Conservation (phyloP, 768 basidiomycete species). For the Hortiboletus flavorubellus region DNA sequence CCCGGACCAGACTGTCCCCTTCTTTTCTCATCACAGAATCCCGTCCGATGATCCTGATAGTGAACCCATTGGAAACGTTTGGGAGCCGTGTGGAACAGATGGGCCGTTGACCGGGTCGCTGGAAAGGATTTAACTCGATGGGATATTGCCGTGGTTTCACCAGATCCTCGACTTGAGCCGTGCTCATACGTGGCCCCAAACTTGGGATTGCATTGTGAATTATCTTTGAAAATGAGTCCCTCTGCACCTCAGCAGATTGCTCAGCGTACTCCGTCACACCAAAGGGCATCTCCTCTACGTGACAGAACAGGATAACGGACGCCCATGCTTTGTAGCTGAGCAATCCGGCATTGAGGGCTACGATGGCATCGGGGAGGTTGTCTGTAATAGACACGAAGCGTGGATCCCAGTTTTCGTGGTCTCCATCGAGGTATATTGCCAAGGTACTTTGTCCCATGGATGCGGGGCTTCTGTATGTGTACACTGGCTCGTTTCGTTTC, state of each 20-base stretch:
- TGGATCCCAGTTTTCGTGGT: slow-evolving; percentile 26
- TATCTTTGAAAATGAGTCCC: slow-evolving; percentile 29
- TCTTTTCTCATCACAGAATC: slow-evolving; percentile 5
- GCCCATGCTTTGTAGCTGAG: slow-evolving; percentile 37
- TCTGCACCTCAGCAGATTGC: slow-evolving; percentile 33
- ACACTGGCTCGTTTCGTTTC: slow-evolving; percentile 29
- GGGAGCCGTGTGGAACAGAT: slow-evolving; percentile 27
- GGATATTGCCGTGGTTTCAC: slow-evolving; percentile 27
- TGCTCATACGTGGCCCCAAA: slow-evolving; percentile 23
- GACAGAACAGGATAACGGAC: slow-evolving; percentile 33
- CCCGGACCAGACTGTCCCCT: not conserved
- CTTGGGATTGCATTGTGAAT: slow-evolving; percentile 23
- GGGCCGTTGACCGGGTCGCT: slow-evolving; percentile 31
- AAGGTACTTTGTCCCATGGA: slow-evolving; percentile 38
- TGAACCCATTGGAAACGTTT: slow-evolving; percentile 33
- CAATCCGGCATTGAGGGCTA: slow-evolving; percentile 41
- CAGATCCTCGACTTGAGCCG: slow-evolving; percentile 21
- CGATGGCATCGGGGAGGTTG: slow-evolving; percentile 39
- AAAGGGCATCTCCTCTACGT: slow-evolving; percentile 29
- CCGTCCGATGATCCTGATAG: slow-evolving; percentile 25
- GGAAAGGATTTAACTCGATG: slow-evolving; percentile 33
- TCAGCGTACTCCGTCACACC: slow-evolving; percentile 37
- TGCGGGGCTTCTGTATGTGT: slow-evolving; percentile 35
- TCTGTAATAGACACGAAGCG: slow-evolving; percentile 17
- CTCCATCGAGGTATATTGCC: slow-evolving; percentile 34